Evolutionary conservation across 106 monocot genomes (phyloP), one percentile per base, ranked within the genome.

Genomic region (Dendrobium chrysotoxum): DNA sequence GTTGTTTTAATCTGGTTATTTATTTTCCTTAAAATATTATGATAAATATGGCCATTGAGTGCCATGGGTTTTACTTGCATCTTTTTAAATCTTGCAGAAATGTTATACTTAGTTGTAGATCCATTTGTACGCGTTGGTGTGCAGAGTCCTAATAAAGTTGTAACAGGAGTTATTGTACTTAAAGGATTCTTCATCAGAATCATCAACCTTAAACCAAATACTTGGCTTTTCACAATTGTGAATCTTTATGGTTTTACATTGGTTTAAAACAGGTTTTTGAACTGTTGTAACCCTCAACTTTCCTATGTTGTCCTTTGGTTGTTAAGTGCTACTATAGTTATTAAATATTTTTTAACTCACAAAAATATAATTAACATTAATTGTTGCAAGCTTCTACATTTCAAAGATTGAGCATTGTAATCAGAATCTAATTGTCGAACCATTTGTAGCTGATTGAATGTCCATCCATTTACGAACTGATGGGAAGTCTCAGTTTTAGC

Each of bases 381-480:
- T 70, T 15, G 11, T 70, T 35, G 16, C 70, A 70, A 35, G 70
- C 15, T 70, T 70, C 16, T 30, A 70, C 13, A 35, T 35, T 70
- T n/a, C 13, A 70, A 30, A 31, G n/a, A 30, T 70, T 70, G 70
- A 30, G 3, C 31, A 70, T 35, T 61, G 61, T 61, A 23, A 61
- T 13, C 11, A 70, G 13, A 70, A 35, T 70, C 70, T 70, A 3
- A 30, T 70, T 28, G 64, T 64, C 0, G n/a, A 5, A 67, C 80
- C 9, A 79, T 0, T 82, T 86, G 67, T 88, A 99, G 99, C 86
- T 99, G 81, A 87, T 95, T 85, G 99, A 99, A 86, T 99, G 99
- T 26, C 99, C 99, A 75, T 99, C 99, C 25, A 95, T 99, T 77
- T 99, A 99, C 81, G 99, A 99, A 78, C 80, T 99, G 75, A 84